Percentiles rank a stretch among this genome's conserved stretches.
Evolutionary conservation across 371 early-diverging fungal genomes (phyloP).

Genomic region (Mucor circinelloides): DNA sequence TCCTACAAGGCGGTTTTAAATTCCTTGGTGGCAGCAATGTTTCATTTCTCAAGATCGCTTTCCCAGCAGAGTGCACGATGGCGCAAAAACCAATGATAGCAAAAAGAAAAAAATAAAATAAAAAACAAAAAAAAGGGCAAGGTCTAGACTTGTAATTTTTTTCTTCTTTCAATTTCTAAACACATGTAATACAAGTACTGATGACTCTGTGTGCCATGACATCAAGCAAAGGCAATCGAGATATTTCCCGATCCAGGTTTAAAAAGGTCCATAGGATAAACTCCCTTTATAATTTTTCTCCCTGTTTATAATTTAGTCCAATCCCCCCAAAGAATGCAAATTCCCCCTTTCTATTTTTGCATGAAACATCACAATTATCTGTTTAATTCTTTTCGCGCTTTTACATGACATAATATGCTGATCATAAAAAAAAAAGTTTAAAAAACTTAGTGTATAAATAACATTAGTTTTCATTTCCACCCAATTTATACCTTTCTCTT

Average conservation of each 20-base stretch:
- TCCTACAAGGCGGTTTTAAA: neutral
- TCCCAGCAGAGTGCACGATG: too few species aligned
- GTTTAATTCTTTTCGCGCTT: conserved; percentile 21
- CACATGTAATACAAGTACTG: conserved; percentile 2
- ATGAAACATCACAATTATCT: conserved; percentile 21
- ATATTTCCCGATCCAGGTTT: conserved; percentile 29
- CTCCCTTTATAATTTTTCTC: conserved; percentile 5
- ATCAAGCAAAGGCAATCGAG: conserved; percentile 23
- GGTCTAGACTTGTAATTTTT: conserved; percentile 17
- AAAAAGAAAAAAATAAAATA: too few species aligned
- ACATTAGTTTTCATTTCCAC: neutral
- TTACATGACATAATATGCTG: conserved; percentile 35
- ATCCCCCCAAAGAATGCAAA: conserved; percentile 30
- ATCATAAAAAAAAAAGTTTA: conserved; percentile 35
- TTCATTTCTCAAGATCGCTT: too few species aligned
- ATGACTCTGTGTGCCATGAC: conserved; percentile 13
- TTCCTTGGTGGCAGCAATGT: neutral
- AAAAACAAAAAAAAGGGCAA: neutral
- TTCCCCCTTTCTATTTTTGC: conserved; percentile 20
- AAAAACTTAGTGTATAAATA: conserved; percentile 8
- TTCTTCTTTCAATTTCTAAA: neutral
- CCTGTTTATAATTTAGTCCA: neutral
- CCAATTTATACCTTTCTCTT: conserved; percentile 7
- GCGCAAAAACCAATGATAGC: too few species aligned
- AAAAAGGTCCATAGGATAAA: neutral